A percentile compares a stretch with the other conserved stretches of the same genome.
phyloP scores from a whole-genome alignment of 1,139 yeast species.

The Saccharomyces pastorianus region DNA sequence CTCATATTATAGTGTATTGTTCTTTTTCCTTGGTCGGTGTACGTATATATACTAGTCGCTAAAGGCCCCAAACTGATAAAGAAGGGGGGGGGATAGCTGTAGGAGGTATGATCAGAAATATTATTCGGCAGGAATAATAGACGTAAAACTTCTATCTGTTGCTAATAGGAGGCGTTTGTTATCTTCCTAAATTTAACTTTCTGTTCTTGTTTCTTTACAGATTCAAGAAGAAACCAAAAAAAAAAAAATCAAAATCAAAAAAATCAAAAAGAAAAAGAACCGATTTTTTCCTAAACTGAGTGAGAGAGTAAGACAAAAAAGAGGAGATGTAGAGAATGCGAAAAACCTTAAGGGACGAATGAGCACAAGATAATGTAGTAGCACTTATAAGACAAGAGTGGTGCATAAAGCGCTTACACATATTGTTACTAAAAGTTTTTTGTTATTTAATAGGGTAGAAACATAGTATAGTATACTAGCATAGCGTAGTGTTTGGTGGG shows the following conservation, averaged over 20 bases:
- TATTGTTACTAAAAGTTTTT: not conserved
- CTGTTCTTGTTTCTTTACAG: not conserved
- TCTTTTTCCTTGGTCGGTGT: not conserved
- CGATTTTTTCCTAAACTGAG: not conserved
- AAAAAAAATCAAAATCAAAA: not conserved
- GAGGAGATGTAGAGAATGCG: not conserved
- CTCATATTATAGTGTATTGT: conserved; percentile 14
- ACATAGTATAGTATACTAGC: too few relatives aligned
- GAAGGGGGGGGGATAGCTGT: not conserved
- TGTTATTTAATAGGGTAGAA: not conserved
- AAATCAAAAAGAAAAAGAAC: not conserved
- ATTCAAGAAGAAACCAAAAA: not conserved
- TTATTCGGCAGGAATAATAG: not conserved
- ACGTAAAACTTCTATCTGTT: not conserved
- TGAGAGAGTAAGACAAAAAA: not conserved
- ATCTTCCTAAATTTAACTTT: not conserved
- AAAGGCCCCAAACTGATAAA: not conserved
- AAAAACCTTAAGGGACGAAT: not conserved
- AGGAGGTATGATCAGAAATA: not conserved
- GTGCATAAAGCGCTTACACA: not conserved
- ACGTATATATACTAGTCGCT: not conserved
- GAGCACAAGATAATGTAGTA: not conserved
- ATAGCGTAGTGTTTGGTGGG: not conserved
- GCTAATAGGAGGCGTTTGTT: not conserved
- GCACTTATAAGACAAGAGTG: too few relatives aligned